phyloP scores from a whole-genome alignment of 805 yeast genomes.

The Huiozyma naganishii region DNA sequence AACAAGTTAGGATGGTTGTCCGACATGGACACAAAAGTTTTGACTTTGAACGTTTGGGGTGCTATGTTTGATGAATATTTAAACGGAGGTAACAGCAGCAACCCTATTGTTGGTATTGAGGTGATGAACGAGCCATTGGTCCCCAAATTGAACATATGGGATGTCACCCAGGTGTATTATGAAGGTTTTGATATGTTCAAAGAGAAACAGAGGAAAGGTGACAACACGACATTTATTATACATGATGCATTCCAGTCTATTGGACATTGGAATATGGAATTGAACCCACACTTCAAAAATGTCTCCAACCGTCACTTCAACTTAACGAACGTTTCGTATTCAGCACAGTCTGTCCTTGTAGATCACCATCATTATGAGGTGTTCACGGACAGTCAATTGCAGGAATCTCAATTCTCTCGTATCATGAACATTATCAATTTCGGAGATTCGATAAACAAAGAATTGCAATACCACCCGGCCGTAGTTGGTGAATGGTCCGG shows the following conservation, averaged over 20 bases:
- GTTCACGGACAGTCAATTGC: conserved; percentile 54
- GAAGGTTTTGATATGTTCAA: conserved; percentile 25
- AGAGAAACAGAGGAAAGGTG: conserved; percentile 7
- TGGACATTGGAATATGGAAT: conserved; percentile 44
- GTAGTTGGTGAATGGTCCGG: conserved; percentile 65
- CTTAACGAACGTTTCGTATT: conserved; percentile 29
- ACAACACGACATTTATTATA: conserved; percentile 38
- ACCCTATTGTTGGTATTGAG: conserved; percentile 56
- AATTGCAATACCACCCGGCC: conserved; percentile 35
- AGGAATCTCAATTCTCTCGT: conserved; percentile 29
- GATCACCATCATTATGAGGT: conserved; percentile 93
- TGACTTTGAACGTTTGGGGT: conserved; percentile 41
- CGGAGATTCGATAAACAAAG: conserved; percentile 22
- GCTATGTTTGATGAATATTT: conserved; percentile 40
- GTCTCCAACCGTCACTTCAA: conserved; percentile 27
- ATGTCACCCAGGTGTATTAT: conserved; percentile 26
- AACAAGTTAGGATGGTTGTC: conserved; percentile 34
- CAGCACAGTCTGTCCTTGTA: conserved; percentile 51
- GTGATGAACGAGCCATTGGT: conserved; percentile 59
- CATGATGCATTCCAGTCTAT: conserved; percentile 56
- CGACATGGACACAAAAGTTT: conserved; percentile 31
- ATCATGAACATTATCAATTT: conserved; percentile 23
- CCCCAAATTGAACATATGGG: conserved; percentile 35
- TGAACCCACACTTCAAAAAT: conserved; percentile 25
- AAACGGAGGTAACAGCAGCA: conserved; percentile 23